Base-by-base conservation (phyloP, 129 eudicot genomes). In the Deinandra increscens region DNA sequence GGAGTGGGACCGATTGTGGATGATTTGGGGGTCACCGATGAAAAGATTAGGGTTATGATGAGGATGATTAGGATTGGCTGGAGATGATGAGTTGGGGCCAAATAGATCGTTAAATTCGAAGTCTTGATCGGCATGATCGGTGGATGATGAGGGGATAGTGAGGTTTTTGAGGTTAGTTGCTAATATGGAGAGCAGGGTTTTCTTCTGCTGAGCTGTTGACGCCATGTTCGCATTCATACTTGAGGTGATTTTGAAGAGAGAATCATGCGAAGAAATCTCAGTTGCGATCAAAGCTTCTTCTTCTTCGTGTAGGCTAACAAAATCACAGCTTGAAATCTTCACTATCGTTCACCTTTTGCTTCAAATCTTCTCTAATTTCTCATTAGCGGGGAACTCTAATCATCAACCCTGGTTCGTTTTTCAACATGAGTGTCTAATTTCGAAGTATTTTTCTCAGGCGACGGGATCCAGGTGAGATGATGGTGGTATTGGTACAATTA, bases 1-100 rank as follows among this genome's bases (percentile, higher is more conserved):
- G 37, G 98, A 93, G 90, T 93, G 98, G 37, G 98, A 89, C 7
- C 98, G 81, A 42, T 87, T 74, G 73, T 86, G 91, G 36, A 88
- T 91, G 26, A 91, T 68, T 51, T 68, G 96, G 23, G 96, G 92
- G 70, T 81, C 89, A 3, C 76, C 87, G 0, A 37, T 18, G 81
- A 59, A 51, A 66, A 79, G 3, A 90, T 50, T 34, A 83, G 60
- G 26, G 86, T 58, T 33, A 79, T 64, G 33, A 81, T 61, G 54
- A 67, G 58, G 2, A 90, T 50, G 26, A 84, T 58, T 33, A 79
- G 69, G 76, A 19, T 72, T 60, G 6, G 69, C 10, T 26, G 77
- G 61, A 48, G 72, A 68, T 26, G 79, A 75, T 19, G 80, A 75
- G 33, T 41, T 58, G 11, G 91, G 81, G 56, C 91, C 91, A 67